Base-by-base conservation (phyloP, 2,329 filamentous ascomycete genomes). In the Acrocalymma vagum region DNA sequence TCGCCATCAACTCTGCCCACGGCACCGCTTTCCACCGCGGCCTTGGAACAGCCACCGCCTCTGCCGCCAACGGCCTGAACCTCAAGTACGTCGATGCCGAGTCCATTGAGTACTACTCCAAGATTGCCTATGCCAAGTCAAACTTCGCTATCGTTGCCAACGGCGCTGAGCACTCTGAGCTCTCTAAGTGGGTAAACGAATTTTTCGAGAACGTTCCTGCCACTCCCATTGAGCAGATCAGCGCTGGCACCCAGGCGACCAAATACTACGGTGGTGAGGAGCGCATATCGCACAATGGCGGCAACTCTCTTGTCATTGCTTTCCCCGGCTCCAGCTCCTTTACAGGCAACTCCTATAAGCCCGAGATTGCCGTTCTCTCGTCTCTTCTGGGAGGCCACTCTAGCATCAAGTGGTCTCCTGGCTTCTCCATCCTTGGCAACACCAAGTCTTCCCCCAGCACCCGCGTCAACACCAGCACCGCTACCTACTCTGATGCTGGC, bases 251-350 rank as follows among this genome's bases (percentile, higher is more conserved):
- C 48, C 73, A 83, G 55, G 78, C 87, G 52, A 82, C 84, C 69
- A 94, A 92, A 75, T 99, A 97, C 84, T 88, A 84, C 67, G 94
- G 94, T 72, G 95, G 94, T 67, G 91, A 99, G 80, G 90, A 95
- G 78, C 90, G 94, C 60, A 88, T 88, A 57, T 80, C 88, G 52
- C 88, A 90, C 72, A 79, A 78, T 45, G 78, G 79, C 53, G 87
- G 89, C 58, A 96, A 95, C 76, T 82, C 91, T 28, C 71, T 96
- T 60, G 88, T 96, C 57, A 84, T 99, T 67, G 94, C 85, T 51
- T 97, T 99, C 87, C 88, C 91, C 42, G 92, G 93, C 46, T 91
- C 90, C 51, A 88, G 90, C 74, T 85, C 86, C 24, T 82, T 82
- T 63, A 85, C 83, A 25, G 80, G 81, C 59, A 79, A 80, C 52